A percentile compares a stretch with the other conserved stretches of the same genome.
These are phyloP conservation scores for Ophioceras dolichostomum DNA, from an alignment of 2,329 filamentous ascomycete genomes.

Conservation along the genomic window DNA sequence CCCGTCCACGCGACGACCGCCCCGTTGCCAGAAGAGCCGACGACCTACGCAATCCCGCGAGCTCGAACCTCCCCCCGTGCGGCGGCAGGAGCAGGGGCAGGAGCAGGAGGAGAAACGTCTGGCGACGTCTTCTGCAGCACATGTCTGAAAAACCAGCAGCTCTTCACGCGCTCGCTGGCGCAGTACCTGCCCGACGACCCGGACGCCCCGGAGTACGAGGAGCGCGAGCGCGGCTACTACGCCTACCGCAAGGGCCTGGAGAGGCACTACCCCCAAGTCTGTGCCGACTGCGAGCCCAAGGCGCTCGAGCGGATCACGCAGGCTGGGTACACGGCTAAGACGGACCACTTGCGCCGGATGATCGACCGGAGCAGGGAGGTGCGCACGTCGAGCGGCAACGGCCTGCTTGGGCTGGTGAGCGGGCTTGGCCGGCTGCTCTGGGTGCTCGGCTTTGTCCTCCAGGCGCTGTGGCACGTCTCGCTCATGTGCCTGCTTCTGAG, in stretches of 20 bases:
- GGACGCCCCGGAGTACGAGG: slow-evolving; percentile 53
- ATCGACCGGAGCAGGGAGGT: slow-evolving; percentile 50
- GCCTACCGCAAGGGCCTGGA: slow-evolving; percentile 63
- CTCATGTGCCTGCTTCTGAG: slow-evolving; percentile 16
- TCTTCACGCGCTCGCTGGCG: slow-evolving; percentile 63
- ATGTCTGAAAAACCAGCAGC: slow-evolving; percentile 80
- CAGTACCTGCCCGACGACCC: slow-evolving; percentile 62
- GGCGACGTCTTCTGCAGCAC: slow-evolving; percentile 51
- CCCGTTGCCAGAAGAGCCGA: not conserved
- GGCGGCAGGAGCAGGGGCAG: slow-evolving; percentile 1
- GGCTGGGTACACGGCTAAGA: slow-evolving; percentile 70
- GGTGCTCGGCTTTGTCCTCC: slow-evolving; percentile 31
- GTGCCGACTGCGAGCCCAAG: slow-evolving; percentile 62
- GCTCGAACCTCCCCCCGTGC: slow-evolving; percentile 19
- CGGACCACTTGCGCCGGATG: slow-evolving; percentile 66
- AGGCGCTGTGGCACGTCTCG: slow-evolving; percentile 37
- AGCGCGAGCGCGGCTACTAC: slow-evolving; percentile 57
- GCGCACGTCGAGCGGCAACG: slow-evolving; percentile 20
- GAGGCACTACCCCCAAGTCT: slow-evolving; percentile 79
- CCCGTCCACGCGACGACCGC: slow-evolving; percentile 48
- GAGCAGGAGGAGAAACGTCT: not conserved
- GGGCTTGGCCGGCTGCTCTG: slow-evolving; percentile 32
- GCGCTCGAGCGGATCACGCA: slow-evolving; percentile 58
- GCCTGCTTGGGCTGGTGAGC: slow-evolving; percentile 20
- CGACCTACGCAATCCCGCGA: slow-evolving; percentile 33